Evolutionary conservation across 306 rosid genomes (phyloP), one percentile per base, ranked within the genome.

Genomic region (Pyrus bretschneideri): DNA sequence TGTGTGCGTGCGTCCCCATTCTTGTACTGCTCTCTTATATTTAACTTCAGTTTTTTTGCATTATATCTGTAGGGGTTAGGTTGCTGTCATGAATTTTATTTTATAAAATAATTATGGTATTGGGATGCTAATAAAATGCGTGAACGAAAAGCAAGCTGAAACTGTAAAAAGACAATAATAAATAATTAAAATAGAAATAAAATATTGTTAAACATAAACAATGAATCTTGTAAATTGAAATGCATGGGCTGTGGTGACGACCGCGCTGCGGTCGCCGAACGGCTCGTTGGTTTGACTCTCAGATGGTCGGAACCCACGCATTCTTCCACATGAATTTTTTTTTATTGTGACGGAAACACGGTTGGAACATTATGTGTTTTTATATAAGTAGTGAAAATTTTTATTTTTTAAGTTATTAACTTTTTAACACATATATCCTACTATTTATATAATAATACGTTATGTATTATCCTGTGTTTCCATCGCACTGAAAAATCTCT

Each of bases 211-310:
- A 51, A 73, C 57, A 73, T 58, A 65, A 75, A 78, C 40, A 85
- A 85, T 38, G 67, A 68, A 67, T 77, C 88, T 86, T 88, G 89
- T 82, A 85, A 91, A 76, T 73, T 79, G 90, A 65, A 82, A 71
- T 75, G 86, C 88, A 76, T 85, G 81, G 88, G 90, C 88, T 74
- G 38, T 69, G 87, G 91, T 72, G 87, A 83, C 77, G 91, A 81
- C 80, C 73, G 83, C 94, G 93, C 83, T 80, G 76, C 86, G 75
- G 89, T 89, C 88, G 91, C 86, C 93, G 90, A 80, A 89, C 84
- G 94, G 84, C 83, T 89, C 86, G 88, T 85, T 80, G 35, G 30
- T 77, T 86, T 88, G 85, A 78, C 84, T 62, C 57, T 67, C 52
- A 64, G 76, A 65, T 70, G 81, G 72, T 82, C 82, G 57, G 68